A percentile compares a stretch with the other conserved stretches of the same genome.
Evolutionary conservation across 2,329 filamentous ascomycete genomes (phyloP).

Genomic region (Cordyceps tenuipes): DNA sequence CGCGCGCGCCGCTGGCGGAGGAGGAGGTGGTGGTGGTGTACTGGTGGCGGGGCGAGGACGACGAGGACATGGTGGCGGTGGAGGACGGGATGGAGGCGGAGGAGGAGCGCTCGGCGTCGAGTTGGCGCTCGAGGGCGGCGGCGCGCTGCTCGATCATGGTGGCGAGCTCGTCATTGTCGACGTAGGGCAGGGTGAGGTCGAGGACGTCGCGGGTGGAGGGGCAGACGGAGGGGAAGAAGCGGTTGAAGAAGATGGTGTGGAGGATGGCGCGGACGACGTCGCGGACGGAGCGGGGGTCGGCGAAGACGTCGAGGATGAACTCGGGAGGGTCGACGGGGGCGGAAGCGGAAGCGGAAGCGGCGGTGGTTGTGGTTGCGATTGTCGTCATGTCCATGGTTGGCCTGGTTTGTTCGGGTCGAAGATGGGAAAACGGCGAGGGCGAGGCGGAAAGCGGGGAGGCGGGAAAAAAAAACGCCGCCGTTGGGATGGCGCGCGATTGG

Average conservation of each 20-base stretch:
- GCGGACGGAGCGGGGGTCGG: slow-evolving; percentile 79
- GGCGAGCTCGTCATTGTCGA: slow-evolving; percentile 84
- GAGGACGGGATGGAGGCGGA: slow-evolving; percentile 17
- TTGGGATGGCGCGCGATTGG: neutral
- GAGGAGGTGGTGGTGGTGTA: slow-evolving; percentile 13
- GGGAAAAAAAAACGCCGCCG: neutral
- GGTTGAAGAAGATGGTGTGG: slow-evolving; percentile 97
- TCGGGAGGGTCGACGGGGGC: slow-evolving; percentile 53
- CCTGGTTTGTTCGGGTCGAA: neutral
- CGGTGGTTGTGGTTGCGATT: slow-evolving; percentile 12
- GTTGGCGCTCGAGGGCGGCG: slow-evolving; percentile 67
- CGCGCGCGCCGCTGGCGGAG: slow-evolving; percentile 47
- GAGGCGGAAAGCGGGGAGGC: neutral
- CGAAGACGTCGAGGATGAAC: slow-evolving; percentile 89
- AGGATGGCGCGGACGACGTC: slow-evolving; percentile 92
- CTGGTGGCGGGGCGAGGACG: neutral
- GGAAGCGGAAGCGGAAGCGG: slow-evolving; percentile 13
- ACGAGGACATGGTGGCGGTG: neutral
- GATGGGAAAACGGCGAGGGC: neutral
- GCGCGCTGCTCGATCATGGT: slow-evolving; percentile 88
- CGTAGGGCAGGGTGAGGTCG: slow-evolving; percentile 80
- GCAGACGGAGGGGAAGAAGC: slow-evolving; percentile 82
- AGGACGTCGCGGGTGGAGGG: slow-evolving; percentile 83
- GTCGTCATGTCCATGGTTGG: neutral
- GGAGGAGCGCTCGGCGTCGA: slow-evolving; percentile 49